Evolutionary conservation across 345 rosid species (phyloP).

Genomic region (Brassica rapa): DNA sequence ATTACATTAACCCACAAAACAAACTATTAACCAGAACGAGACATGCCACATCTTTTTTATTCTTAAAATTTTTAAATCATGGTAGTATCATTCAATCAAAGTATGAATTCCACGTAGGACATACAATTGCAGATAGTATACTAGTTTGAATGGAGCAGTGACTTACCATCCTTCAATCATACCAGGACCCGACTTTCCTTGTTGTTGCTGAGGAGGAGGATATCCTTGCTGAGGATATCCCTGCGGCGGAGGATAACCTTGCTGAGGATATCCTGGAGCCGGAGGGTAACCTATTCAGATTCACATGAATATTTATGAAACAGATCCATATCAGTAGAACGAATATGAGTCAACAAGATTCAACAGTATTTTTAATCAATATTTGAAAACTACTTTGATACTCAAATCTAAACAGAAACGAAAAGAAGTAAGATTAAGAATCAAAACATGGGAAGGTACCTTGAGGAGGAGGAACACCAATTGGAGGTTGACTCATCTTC

Average conservation of each 20-base stretch:
- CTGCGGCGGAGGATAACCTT: background rate
- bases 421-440: background rate
- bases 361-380: background rate
- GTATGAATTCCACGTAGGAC: background rate
- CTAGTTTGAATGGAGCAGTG: background rate
- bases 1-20: background rate
- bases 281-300: constrained; percentile 71
- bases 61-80: background rate
- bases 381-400: background rate
- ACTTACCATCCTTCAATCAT: constrained; percentile 75
- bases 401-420: background rate
- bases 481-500: constrained; percentile 27
- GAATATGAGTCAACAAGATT: background rate
- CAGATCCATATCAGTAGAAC: background rate
- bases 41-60: background rate
- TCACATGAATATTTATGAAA: background rate
- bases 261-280: constrained; percentile 43
- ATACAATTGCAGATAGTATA: background rate
- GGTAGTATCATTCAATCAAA: constrained; percentile 2
- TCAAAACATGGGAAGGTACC: constrained; percentile 19
- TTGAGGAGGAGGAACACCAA: constrained; percentile 32
- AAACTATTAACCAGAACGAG: background rate
- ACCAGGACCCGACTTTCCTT: constrained; percentile 41
- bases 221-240: constrained; percentile 21
- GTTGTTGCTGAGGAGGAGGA: constrained; percentile 52